Conservation (phyloP, 306 rosid genomes). For the Rubus idaeus region DNA sequence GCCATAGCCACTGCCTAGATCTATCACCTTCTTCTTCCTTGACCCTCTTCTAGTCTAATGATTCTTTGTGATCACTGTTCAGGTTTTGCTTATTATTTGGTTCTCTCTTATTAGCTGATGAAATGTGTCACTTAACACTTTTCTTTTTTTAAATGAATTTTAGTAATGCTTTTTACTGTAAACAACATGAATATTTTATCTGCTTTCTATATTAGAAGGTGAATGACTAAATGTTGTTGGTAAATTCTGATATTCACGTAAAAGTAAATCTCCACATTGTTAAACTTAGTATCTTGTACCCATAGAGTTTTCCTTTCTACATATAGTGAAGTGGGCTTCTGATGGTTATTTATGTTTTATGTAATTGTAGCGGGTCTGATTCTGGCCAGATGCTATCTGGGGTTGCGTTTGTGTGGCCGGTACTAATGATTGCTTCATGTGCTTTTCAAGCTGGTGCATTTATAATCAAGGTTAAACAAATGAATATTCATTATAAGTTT, state of each 20-base stretch:
- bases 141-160: neutral
- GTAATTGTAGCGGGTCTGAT: conserved; percentile 69
- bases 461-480: conserved; percentile 64
- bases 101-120: neutral
- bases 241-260: neutral
- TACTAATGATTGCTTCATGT: conserved; percentile 74
- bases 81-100: neutral
- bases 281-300: neutral
- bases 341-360: conserved; percentile 30
- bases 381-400: conserved; percentile 80
- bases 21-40: neutral
- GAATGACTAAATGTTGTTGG: neutral
- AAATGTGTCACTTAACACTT: neutral
- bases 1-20: neutral
- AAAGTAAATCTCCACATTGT: neutral
- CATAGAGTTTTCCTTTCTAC: conserved; percentile 24
- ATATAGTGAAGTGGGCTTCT: conserved; percentile 23
- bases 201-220: neutral
- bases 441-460: conserved; percentile 95
- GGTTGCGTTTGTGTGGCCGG: conserved; percentile 74
- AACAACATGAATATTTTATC: neutral
- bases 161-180: neutral
- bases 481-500: conserved; percentile 19
- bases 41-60: neutral
- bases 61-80: neutral